Conservation (phyloP, 164 flowering plant genomes). For the Piper betle region DNA sequence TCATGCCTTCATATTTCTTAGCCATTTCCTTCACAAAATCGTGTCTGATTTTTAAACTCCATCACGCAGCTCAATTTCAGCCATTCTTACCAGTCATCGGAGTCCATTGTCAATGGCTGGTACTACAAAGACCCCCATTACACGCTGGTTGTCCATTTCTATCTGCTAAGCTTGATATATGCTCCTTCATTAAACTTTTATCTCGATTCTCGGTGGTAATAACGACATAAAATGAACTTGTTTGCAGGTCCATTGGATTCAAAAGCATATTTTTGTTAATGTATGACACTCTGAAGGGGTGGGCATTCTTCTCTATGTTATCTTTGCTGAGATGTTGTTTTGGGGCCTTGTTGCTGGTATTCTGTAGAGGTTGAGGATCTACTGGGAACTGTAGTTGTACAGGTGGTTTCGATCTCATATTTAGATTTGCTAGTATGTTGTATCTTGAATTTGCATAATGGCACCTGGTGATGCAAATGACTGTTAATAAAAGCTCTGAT, state of each 20-base stretch:
- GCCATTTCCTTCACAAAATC: too few species aligned
- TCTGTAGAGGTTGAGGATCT: constrained; percentile 40
- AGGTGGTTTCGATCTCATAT: too few species aligned
- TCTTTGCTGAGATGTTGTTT: constrained; percentile 81
- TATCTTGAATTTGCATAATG: too few species aligned
- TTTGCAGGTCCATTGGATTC: constrained; percentile 64
- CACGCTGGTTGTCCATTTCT: constrained; percentile 41
- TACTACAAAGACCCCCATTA: constrained; percentile 63
- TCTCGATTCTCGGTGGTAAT: constrained; percentile 1
- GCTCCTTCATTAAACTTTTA: too few species aligned
- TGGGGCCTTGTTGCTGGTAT: constrained; percentile 66
- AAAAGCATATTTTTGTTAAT: constrained; percentile 60
- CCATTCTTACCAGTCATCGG: constrained; percentile 71
- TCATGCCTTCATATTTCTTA: too few species aligned
- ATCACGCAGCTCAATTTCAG: constrained; percentile 64
- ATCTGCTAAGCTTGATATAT: neutral
- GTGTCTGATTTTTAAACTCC: neutral
- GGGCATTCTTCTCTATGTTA: constrained; percentile 72
- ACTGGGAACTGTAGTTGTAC: constrained; percentile 66
- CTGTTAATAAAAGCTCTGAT: too few species aligned
- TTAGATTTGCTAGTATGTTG: too few species aligned
- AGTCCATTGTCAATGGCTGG: constrained; percentile 87
- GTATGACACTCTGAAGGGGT: constrained; percentile 75
- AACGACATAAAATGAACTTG: neutral
- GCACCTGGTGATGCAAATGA: too few species aligned